Conservation (phyloP, 1,284 basidiomycete species). For the Fistulina hepatica region DNA sequence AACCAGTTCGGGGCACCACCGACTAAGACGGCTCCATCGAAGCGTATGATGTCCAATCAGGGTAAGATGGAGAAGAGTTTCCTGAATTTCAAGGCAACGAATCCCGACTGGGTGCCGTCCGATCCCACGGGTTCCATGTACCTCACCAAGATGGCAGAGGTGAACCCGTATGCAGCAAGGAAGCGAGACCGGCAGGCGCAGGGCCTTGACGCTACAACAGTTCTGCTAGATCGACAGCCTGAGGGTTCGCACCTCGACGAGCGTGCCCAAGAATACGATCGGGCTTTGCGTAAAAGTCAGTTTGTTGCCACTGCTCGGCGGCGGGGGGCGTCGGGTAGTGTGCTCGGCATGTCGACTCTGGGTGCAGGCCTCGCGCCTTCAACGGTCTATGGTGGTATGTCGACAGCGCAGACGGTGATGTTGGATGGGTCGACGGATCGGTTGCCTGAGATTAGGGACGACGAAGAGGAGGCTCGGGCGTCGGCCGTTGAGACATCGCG, state of each 20-base stretch:
- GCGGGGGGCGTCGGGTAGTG: constrained; percentile 28
- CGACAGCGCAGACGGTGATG: constrained; percentile 55
- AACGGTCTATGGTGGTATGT: constrained; percentile 33
- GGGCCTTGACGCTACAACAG: constrained; percentile 20
- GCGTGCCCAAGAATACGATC: constrained; percentile 60
- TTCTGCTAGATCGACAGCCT: constrained; percentile 22
- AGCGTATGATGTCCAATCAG: constrained; percentile 72
- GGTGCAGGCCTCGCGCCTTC: constrained; percentile 28
- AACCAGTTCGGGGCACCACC: constrained; percentile 69
- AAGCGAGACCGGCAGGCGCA: constrained; percentile 1
- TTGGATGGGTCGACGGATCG: constrained; percentile 67
- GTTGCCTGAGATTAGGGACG: no score
- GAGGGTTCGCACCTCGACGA: constrained; percentile 32
- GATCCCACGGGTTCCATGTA: constrained; percentile 82
- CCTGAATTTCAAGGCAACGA: constrained; percentile 90
- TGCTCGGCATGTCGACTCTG: constrained; percentile 32
- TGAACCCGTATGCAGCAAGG: constrained; percentile 23
- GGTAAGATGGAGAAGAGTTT: constrained; percentile 99
- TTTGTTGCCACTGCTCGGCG: constrained; percentile 40
- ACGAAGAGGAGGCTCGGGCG: constrained; percentile 30
- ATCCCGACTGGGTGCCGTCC: constrained; percentile 88
- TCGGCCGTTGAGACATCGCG: constrained; percentile 9
- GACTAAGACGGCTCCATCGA: constrained; percentile 51
- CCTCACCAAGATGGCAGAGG: constrained; percentile 71
- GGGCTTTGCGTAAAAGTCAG: constrained; percentile 61